Percentiles rank a stretch among this genome's conserved stretches.
Evolutionary conservation across 306 rosid genomes (phyloP).

Genomic region (Glycine tomentella): DNA sequence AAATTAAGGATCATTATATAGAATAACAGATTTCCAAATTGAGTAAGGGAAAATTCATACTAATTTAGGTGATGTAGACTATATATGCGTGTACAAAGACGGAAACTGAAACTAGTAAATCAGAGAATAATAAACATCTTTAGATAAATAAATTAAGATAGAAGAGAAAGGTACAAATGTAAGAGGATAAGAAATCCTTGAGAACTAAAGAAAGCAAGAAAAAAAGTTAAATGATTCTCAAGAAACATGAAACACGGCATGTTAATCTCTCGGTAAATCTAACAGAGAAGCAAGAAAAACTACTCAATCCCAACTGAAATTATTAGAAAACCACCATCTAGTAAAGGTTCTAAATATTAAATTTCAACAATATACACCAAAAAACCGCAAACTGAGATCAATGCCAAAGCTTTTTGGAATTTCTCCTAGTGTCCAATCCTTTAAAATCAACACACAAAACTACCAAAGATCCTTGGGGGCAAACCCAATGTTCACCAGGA

Average conservation of each 20-base stretch:
- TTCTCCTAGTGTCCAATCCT: not conserved
- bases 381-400: too few relatives aligned
- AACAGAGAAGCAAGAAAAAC: not conserved
- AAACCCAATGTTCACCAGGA: not conserved
- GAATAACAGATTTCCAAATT: not conserved
- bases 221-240: not conserved
- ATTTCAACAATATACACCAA: not conserved
- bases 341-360: not conserved
- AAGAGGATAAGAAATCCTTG: not conserved
- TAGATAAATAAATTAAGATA: not conserved
- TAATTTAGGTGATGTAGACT: not conserved
- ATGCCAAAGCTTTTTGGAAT: not conserved
- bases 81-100: not conserved
- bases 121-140: not conserved
- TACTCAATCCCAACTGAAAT: not conserved
- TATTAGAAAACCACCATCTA: not conserved
- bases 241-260: not conserved
- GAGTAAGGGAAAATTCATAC: not conserved
- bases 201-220: not conserved
- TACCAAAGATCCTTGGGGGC: not conserved
- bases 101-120: constrained; percentile 19
- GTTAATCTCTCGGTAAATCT: not conserved
- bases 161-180: not conserved
- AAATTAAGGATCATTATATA: constrained; percentile 7
- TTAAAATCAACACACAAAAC: not conserved